Evolutionary conservation across 2,329 filamentous ascomycete species (phyloP).

Genomic region (Daldinia sp.): DNA sequence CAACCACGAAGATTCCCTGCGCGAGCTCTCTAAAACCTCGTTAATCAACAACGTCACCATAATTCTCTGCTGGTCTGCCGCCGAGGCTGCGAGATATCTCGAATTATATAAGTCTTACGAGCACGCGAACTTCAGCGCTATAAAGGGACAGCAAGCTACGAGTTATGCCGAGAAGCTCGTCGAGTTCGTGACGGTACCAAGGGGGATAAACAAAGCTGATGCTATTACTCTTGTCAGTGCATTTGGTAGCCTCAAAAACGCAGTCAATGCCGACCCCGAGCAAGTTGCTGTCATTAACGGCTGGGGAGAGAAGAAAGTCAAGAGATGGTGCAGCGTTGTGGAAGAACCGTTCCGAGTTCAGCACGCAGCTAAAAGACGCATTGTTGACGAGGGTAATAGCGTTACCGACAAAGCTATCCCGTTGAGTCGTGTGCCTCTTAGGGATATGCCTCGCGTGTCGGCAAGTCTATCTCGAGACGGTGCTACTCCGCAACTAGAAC

Average conservation of each 20-base stretch:
- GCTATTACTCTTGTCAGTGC: slow-evolving; percentile 89
- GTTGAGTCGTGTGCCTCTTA: slow-evolving; percentile 56
- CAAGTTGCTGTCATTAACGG: slow-evolving; percentile 87
- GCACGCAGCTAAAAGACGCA: slow-evolving; percentile 69
- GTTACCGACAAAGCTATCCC: slow-evolving; percentile 56
- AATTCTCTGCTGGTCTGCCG: slow-evolving; percentile 92
- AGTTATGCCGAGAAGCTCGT: slow-evolving; percentile 88
- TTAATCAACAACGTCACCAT: slow-evolving; percentile 93
- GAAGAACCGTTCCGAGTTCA: slow-evolving; percentile 86
- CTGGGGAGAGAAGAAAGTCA: slow-evolving; percentile 96
- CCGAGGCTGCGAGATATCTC: slow-evolving; percentile 92
- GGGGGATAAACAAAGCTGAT: slow-evolving; percentile 94
- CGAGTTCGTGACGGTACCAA: slow-evolving; percentile 91
- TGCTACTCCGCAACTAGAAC: slow-evolving; percentile 42
- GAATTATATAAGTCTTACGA: slow-evolving; percentile 97
- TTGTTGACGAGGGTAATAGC: slow-evolving; percentile 46
- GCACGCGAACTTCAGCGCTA: slow-evolving; percentile 81
- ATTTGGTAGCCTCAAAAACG: slow-evolving; percentile 88
- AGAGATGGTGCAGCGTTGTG: slow-evolving; percentile 83
- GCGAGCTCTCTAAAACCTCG: slow-evolving; percentile 91
- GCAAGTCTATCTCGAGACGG: slow-evolving; percentile 45
- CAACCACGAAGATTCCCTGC: slow-evolving; percentile 90
- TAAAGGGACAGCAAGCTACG: slow-evolving; percentile 85
- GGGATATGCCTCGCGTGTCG: slow-evolving; percentile 54
- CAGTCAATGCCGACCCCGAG: slow-evolving; percentile 88